phyloP scores from a whole-genome alignment of 495 filamentous ascomycete genomes.

The Sabuloglossum arenarium region DNA sequence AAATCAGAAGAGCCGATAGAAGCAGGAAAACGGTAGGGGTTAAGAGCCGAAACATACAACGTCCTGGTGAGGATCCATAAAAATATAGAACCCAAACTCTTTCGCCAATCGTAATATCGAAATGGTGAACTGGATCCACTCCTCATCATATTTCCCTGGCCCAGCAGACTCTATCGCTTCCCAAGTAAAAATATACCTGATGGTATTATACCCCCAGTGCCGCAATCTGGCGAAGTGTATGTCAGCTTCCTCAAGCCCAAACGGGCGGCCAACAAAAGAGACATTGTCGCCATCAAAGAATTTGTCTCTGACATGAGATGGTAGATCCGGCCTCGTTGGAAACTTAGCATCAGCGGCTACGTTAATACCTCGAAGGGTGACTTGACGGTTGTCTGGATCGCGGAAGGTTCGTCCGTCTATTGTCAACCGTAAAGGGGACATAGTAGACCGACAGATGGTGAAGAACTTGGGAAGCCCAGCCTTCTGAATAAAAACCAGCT shows the following conservation, averaged over 20 bases:
- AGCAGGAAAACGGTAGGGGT: neutral
- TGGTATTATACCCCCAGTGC: constrained; percentile 84
- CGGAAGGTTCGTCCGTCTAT: constrained; percentile 73
- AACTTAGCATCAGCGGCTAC: constrained; percentile 42
- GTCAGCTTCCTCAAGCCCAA: constrained; percentile 61
- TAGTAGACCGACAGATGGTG: neutral
- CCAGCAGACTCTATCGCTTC: constrained; percentile 93
- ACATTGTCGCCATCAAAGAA: constrained; percentile 91
- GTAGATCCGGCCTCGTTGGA: constrained; percentile 28
- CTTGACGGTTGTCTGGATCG: constrained; percentile 42
- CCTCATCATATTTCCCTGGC: constrained; percentile 86
- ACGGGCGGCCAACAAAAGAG: constrained; percentile 74
- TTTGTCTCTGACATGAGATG: constrained; percentile 52
- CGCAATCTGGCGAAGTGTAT: constrained; percentile 72
- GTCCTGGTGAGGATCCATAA: constrained; percentile 97
- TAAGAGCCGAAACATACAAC: constrained; percentile 33
- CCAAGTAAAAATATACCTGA: constrained; percentile 95
- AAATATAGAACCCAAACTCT: constrained; percentile 80
- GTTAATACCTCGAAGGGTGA: constrained; percentile 47
- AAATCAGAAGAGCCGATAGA: neutral
- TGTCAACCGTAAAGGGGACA: constrained; percentile 26
- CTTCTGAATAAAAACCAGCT: neutral
- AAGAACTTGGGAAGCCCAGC: neutral
- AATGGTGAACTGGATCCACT: constrained; percentile 83
- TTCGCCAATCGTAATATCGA: constrained; percentile 64